Evolutionary conservation across 805 yeast species (phyloP).

Genomic region (Lachancea meyersii): DNA sequence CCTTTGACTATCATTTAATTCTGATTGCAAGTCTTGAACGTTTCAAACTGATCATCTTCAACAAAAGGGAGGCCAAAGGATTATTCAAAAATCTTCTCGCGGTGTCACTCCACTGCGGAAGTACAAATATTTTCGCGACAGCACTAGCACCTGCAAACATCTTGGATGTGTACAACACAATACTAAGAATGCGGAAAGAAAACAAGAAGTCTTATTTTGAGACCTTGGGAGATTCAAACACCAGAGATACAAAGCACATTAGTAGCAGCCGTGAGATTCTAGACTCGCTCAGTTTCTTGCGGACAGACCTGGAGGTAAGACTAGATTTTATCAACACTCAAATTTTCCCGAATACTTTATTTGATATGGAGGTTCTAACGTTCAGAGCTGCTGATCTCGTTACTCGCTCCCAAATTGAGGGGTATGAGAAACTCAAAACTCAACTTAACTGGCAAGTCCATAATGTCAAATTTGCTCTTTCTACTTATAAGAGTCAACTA

Average conservation of each 20-base stretch:
- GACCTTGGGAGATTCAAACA: constrained; percentile 56
- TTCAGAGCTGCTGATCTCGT: constrained; percentile 48
- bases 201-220: constrained; percentile 67
- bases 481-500: constrained; percentile 47
- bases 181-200: constrained; percentile 67
- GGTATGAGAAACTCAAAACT: constrained; percentile 39
- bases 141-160: constrained; percentile 81
- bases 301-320: constrained; percentile 60
- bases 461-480: constrained; percentile 61
- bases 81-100: constrained; percentile 54
- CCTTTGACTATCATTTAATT: constrained; percentile 84
- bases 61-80: constrained; percentile 49
- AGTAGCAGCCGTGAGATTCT: constrained; percentile 29
- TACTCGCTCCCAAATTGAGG: constrained; percentile 43
- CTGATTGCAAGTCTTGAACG: constrained; percentile 50
- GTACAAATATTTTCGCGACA: constrained; percentile 61
- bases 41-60: constrained; percentile 53
- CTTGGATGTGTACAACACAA: constrained; percentile 67
- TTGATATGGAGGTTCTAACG: constrained; percentile 70
- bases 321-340: constrained; percentile 53
- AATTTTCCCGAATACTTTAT: constrained; percentile 75
- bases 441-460: constrained; percentile 54
- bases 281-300: constrained; percentile 36
- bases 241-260: constrained; percentile 18
- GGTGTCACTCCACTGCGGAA: constrained; percentile 44